A percentile compares a stretch with the other conserved stretches of the same genome.
phyloP scores from a whole-genome alignment of 139 green algal genomes.

The Zygnema cylindricum region DNA sequence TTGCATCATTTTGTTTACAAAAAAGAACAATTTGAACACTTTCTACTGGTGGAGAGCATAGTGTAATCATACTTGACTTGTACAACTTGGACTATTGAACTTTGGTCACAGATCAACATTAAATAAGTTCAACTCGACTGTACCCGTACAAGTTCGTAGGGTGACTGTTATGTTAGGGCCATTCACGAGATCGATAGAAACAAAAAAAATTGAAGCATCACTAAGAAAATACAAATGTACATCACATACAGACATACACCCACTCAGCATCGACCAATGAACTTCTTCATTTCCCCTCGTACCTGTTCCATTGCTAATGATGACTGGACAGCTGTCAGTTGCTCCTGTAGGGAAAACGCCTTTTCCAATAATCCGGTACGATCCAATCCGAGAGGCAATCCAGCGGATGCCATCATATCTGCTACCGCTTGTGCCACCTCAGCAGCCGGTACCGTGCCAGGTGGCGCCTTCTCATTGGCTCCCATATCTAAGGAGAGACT shows the following conservation, averaged over 20 bases:
- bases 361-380: conserved; percentile 64
- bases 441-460: conserved; percentile 17
- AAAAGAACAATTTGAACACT: no score
- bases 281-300: no score
- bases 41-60: no score
- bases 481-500: neutral
- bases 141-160: no score
- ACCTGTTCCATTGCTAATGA: conserved; percentile 14
- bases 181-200: neutral
- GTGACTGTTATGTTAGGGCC: neutral
- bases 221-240: neutral
- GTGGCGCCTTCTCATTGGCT: no score
- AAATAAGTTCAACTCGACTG: no score
- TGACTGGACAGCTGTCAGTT: conserved; percentile 47
- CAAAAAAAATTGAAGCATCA: neutral
- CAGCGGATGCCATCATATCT: conserved; percentile 73
- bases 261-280: neutral
- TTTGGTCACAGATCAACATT: no score
- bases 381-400: conserved; percentile 70
- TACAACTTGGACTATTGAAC: no score
- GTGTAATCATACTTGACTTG: no score
- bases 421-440: conserved; percentile 70
- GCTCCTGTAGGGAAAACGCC: conserved; percentile 60
- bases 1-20: no score
- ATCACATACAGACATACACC: neutral